phyloP scores from a whole-genome alignment of 2,329 filamentous ascomycete species.

The Fusarium longipes region DNA sequence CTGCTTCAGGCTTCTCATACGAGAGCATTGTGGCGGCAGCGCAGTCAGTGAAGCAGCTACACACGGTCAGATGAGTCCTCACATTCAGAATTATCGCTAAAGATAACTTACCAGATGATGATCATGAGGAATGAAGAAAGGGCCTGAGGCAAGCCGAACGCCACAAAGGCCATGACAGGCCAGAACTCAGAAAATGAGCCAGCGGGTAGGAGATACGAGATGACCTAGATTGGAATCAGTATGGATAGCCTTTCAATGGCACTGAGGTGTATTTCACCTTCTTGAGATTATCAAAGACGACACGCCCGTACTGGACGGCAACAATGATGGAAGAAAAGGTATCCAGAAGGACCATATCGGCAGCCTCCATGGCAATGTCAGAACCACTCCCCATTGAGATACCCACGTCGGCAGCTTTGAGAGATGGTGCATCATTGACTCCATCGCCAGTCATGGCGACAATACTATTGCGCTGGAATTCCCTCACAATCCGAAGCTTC shows the following conservation, averaged over 20 bases:
- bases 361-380: slow-evolving; percentile 84
- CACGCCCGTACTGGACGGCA: slow-evolving; percentile 76
- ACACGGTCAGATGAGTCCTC: not conserved
- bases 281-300: slow-evolving; percentile 84
- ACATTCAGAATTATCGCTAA: rapidly evolving
- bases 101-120: slow-evolving; percentile 63
- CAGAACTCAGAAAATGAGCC: slow-evolving; percentile 81
- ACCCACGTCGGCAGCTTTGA: slow-evolving; percentile 83
- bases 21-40: slow-evolving; percentile 77
- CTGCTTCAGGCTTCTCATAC: slow-evolving; percentile 81
- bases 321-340: slow-evolving; percentile 78
- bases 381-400: slow-evolving; percentile 85
- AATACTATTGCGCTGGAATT: slow-evolving; percentile 75
- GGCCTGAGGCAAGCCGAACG: slow-evolving; percentile 79
- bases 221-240: not conserved
- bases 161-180: slow-evolving; percentile 79
- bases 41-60: slow-evolving; percentile 80
- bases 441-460: slow-evolving; percentile 90
- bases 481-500: slow-evolving; percentile 82
- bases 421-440: slow-evolving; percentile 85
- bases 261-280: slow-evolving; percentile 56
- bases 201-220: slow-evolving; percentile 75
- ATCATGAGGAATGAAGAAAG: slow-evolving; percentile 80
- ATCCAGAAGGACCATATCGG: slow-evolving; percentile 84
- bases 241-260: rapidly evolving